phyloP scores from a whole-genome alignment of 176 grass and related monocot species.

The Chloris gayana region DNA sequence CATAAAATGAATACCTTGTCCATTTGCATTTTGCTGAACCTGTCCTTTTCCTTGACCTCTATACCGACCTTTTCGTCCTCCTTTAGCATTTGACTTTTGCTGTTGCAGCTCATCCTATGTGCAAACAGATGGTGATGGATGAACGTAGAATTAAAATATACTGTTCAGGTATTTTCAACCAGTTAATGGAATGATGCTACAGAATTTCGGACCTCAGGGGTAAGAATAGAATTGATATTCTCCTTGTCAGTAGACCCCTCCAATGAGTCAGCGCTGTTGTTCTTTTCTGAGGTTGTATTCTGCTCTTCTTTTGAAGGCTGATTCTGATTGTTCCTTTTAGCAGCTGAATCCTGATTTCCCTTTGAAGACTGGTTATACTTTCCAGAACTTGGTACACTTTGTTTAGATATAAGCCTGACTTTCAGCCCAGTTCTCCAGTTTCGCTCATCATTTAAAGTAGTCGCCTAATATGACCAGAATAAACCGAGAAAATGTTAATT shows the following conservation, averaged over 20 bases:
- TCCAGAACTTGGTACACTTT: constrained; percentile 37
- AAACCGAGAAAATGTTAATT: constrained; percentile 8
- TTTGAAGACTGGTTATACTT: constrained; percentile 48
- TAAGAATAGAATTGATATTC: constrained; percentile 34
- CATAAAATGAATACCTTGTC: constrained; percentile 59
- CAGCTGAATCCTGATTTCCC: constrained; percentile 44
- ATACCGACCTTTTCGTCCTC: constrained; percentile 46
- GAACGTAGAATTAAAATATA: constrained; percentile 5
- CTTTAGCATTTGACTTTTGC: constrained; percentile 49
- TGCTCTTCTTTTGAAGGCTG: constrained; percentile 49
- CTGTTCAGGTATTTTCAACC: neutral
- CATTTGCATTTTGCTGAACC: constrained; percentile 50
- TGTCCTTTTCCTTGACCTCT: constrained; percentile 54
- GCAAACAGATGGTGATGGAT: constrained; percentile 10
- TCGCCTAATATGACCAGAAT: constrained; percentile 55
- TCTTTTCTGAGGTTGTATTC: constrained; percentile 42
- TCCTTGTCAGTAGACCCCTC: constrained; percentile 37
- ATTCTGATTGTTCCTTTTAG: constrained; percentile 51
- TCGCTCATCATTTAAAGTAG: constrained; percentile 70
- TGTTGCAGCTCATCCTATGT: constrained; percentile 48
- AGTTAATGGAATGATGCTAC: constrained; percentile 14
- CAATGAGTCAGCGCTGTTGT: constrained; percentile 7
- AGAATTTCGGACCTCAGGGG: constrained; percentile 35
- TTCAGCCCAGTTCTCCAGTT: constrained; percentile 93
- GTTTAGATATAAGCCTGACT: constrained; percentile 75